Percentiles rank a stretch among this genome's conserved stretches.
phyloP scores from a whole-genome alignment of 2,329 filamentous ascomycete genomes.

The Fusarium haematococcum region DNA sequence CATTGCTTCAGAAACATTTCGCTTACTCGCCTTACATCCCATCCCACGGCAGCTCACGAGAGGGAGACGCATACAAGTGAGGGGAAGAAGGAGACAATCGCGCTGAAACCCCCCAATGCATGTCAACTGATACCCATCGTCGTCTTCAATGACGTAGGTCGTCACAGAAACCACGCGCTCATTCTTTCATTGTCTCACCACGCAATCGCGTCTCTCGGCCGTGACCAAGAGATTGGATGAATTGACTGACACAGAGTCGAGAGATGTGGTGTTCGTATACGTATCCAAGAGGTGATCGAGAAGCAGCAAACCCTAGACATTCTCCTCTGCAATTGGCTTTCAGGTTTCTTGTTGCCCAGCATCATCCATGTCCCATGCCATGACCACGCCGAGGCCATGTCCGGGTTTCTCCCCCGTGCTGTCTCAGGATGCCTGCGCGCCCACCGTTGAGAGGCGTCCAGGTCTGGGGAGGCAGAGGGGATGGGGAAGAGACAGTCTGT shows the following conservation, averaged over 20 bases:
- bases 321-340: conserved; percentile 14
- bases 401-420: background rate
- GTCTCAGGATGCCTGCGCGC: conserved; percentile 34
- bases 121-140: conserved; percentile 27
- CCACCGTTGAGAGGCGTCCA: background rate
- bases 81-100: background rate
- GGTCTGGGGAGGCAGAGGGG: background rate
- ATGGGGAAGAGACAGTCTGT: background rate
- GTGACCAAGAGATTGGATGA: conserved; percentile 9
- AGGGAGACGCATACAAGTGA: background rate
- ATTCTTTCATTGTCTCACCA: conserved; percentile 44
- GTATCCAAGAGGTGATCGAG: background rate
- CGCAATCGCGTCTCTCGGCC: background rate
- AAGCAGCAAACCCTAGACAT: conserved; percentile 15
- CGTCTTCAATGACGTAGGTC: conserved; percentile 44
- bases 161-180: conserved; percentile 43
- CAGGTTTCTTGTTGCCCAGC: conserved; percentile 5
- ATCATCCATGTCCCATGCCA: conserved; percentile 5
- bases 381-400: conserved; percentile 18
- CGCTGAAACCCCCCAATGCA: conserved; percentile 12
- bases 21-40: conserved; percentile 8
- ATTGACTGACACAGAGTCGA: conserved; percentile 3
- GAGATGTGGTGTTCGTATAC: background rate
- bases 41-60: background rate
- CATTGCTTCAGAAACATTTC: conserved; percentile 10